A percentile compares a stretch with the other conserved stretches of the same genome.
Evolutionary conservation across 176 grass and related monocot genomes (phyloP).

Genomic region (Oryza australiensis): DNA sequence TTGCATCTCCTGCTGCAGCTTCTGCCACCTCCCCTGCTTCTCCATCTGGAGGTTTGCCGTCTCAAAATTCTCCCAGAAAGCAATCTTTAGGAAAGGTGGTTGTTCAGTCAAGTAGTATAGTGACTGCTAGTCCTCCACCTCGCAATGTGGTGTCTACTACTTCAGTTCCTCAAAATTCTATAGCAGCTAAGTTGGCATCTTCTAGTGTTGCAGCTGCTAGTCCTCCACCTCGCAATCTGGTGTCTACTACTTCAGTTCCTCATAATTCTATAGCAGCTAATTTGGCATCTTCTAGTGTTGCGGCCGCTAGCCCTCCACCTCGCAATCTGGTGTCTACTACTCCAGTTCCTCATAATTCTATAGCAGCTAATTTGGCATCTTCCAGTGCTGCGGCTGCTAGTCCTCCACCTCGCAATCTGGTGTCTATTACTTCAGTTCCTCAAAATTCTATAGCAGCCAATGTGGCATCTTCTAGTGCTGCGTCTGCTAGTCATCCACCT

Average conservation of each 20-base stretch:
- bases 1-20: slow-evolving; percentile 24
- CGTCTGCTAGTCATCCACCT: too few relatives aligned
- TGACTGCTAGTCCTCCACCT: slow-evolving; percentile 24
- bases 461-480: not conserved
- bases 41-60: slow-evolving; percentile 3
- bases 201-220: too few relatives aligned
- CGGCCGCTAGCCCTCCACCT: too few relatives aligned
- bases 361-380: slow-evolving; percentile 25
- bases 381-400: not conserved
- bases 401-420: slow-evolving; percentile 9
- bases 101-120: slow-evolving; percentile 24
- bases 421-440: not conserved
- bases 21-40: slow-evolving; percentile 20
- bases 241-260: not conserved
- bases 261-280: not conserved
- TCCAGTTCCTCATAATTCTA: slow-evolving; percentile 20
- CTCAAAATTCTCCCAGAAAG: slow-evolving; percentile 20
- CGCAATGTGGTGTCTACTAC: slow-evolving; percentile 18
- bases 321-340: not conserved
- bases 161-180: not conserved
- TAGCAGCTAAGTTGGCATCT: not conserved
- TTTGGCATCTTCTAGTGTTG: not conserved
- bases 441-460: not conserved
- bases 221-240: slow-evolving; percentile 12
- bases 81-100: slow-evolving; percentile 35